Evolutionary conservation across 192 early-diverging fungal species (phyloP).

Genomic region (Endogone sp.): DNA sequence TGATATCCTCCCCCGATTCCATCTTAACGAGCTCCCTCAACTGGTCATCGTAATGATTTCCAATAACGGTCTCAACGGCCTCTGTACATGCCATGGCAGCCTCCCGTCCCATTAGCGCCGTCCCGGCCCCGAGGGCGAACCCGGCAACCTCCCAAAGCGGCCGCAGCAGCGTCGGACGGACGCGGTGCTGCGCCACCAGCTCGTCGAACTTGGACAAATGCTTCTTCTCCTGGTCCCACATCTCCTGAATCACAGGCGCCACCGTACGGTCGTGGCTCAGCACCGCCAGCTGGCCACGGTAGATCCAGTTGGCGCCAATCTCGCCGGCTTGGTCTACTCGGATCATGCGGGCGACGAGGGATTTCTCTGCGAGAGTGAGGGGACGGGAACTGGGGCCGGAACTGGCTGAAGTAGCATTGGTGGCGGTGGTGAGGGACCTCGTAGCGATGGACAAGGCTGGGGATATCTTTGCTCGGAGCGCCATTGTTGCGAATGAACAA

Average conservation of each 20-base stretch:
- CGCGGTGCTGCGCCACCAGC: constrained; percentile 69
- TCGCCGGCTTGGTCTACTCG: constrained; percentile 98
- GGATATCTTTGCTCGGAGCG: not conserved
- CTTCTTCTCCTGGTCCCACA: constrained; percentile 92
- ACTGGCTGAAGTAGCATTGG: too few species aligned
- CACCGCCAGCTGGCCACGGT: constrained; percentile 89
- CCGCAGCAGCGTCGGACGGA: constrained; percentile 79
- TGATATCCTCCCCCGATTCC: constrained; percentile 55
- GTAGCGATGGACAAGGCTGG: not conserved
- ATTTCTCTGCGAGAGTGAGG: constrained; percentile 48
- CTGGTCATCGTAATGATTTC: constrained; percentile 95
- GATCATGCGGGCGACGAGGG: constrained; percentile 69
- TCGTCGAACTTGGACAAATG: constrained; percentile 81
- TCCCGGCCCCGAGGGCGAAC: constrained; percentile 78
- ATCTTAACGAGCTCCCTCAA: constrained; percentile 77
- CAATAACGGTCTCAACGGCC: constrained; percentile 95
- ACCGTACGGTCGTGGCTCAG: constrained; percentile 65
- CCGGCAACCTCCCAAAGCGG: constrained; percentile 89
- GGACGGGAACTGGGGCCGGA: constrained; percentile 3
- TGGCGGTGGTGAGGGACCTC: not conserved
- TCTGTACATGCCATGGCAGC: constrained; percentile 99
- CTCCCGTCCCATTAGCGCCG: constrained; percentile 88
- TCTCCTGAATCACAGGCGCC: constrained; percentile 76
- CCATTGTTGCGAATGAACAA: too few species aligned
- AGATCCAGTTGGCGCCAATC: constrained; percentile 92